phyloP scores from a whole-genome alignment of 148 eudicot genomes.

The Cornus florida region DNA sequence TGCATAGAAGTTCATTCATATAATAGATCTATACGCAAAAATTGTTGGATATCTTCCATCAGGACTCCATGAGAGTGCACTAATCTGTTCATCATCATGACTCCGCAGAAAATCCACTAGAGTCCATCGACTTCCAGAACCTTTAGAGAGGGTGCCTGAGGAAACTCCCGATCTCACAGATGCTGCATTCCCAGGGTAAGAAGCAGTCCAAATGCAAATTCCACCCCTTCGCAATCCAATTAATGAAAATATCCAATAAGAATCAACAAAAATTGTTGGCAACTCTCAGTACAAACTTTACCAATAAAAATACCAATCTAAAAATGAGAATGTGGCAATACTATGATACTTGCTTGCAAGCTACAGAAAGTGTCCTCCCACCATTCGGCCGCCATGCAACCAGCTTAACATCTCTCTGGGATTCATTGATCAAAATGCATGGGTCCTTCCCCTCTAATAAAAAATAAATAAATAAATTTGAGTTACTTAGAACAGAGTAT shows the following conservation, averaged over 20 bases:
- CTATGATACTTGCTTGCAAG: constrained; percentile 78
- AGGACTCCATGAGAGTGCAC: constrained; percentile 97
- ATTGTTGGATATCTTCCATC: constrained; percentile 94
- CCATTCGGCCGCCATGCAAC: constrained; percentile 99
- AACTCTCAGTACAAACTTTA: not conserved
- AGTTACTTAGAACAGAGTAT: not conserved
- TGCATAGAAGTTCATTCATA: not conserved
- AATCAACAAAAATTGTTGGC: not conserved
- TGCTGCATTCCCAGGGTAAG: constrained; percentile 88
- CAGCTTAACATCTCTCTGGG: constrained; percentile 74
- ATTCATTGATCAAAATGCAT: constrained; percentile 70
- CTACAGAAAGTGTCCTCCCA: constrained; percentile 89
- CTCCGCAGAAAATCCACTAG: constrained; percentile 88
- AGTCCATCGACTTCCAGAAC: constrained; percentile 83
- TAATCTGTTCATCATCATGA: constrained; percentile 68
- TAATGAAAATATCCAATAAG: constrained; percentile 2
- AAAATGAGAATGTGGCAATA: constrained; percentile 1
- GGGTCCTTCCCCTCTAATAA: constrained; percentile 73
- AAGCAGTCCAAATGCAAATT: constrained; percentile 94
- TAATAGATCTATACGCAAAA: not conserved
- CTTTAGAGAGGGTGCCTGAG: constrained; percentile 71
- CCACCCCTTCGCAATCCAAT: constrained; percentile 67
- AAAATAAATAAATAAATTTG: not conserved
- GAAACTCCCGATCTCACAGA: constrained; percentile 85
- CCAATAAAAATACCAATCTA: not conserved